Evolutionary conservation across 495 filamentous ascomycete species (phyloP), one percentile per base, ranked within the genome.

Genomic region (Penicillium steckii): DNA sequence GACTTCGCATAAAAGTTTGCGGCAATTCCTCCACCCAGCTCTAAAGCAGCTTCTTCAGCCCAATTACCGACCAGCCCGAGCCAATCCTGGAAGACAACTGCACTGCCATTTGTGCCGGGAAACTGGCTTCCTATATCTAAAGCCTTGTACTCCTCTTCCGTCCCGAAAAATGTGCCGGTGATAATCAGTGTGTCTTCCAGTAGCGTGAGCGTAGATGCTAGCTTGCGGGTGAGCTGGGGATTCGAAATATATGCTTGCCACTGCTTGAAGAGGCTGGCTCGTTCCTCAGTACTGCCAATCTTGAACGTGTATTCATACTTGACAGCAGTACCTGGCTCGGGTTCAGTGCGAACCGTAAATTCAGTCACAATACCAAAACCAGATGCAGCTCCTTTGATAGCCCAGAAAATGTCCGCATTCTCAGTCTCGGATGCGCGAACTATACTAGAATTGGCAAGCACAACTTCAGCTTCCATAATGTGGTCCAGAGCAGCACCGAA

Each of bases 401-500:
- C 79, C 55, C 74, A 86, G 57, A 79, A 83, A 0, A 85, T 42
- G 25, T 83, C 77, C 0, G 58, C 37, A 32, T 85, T 67, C 3
- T 70, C 7, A 1, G 56, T 60, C 2, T 65, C 52, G 4, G 76
- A 68, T 5, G 70, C 71, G 1, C 57, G 55, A n/a, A 80, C 68
- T 22, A 77, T 59, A 17, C 53, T 69, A 10, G 81, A 81, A 54
- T 85, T 76, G 1, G 84, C 83, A 7, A 85, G 75, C n/a, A 90
- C 84, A 1, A 88, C 83, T 27, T 85, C 77, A 15, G 80, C 61
- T 12, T 58, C 81, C 13, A 81, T 49, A 41, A 91, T 77, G 27
- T 77, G 77, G 56, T 91, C 88, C 40, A 91, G 65, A 0, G 84
- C 73, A 0, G 81, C 62, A 15, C 88, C 88, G 74, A 80, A 88